Evolutionary conservation across 257 asterid species (phyloP).

Genomic region (Haberlea rhodopensis): DNA sequence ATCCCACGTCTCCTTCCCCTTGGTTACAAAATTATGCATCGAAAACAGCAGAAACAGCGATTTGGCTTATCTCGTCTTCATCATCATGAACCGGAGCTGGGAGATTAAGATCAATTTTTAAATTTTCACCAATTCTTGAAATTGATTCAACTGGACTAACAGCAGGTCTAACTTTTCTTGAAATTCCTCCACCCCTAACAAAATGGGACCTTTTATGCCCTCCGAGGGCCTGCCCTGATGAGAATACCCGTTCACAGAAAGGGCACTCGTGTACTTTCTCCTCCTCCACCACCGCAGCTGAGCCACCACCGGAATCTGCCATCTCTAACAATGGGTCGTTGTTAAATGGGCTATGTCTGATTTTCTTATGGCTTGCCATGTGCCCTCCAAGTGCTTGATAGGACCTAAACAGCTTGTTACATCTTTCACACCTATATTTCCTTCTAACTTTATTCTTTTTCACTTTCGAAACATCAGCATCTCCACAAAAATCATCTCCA

Average conservation of each 20-base stretch:
- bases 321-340: neutral
- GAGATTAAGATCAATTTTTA: constrained; percentile 75
- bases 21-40: constrained; percentile 35
- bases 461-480: constrained; percentile 32
- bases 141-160: constrained; percentile 23
- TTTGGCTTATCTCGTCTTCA: constrained; percentile 51
- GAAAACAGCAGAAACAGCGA: constrained; percentile 57
- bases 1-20: neutral
- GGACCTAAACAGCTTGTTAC: constrained; percentile 63
- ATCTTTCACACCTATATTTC: constrained; percentile 70
- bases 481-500: constrained; percentile 22
- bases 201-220: constrained; percentile 90
- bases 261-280: constrained; percentile 75
- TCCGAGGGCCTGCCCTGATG: constrained; percentile 92
- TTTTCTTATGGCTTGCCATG: constrained; percentile 86
- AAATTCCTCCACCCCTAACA: constrained; percentile 33
- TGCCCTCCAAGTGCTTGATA: constrained; percentile 96
- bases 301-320: constrained; percentile 3
- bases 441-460: constrained; percentile 41
- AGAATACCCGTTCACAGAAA: constrained; percentile 61
- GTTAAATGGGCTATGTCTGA: constrained; percentile 22
- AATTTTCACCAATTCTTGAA: constrained; percentile 34
- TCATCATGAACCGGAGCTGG: constrained; percentile 70
- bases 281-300: constrained; percentile 23
- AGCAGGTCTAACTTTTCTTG: constrained; percentile 15